Percentiles rank a stretch among this genome's conserved stretches.
Conservation (phyloP, 2,329 filamentous ascomycete genomes). For the Claviceps sp. region DNA sequence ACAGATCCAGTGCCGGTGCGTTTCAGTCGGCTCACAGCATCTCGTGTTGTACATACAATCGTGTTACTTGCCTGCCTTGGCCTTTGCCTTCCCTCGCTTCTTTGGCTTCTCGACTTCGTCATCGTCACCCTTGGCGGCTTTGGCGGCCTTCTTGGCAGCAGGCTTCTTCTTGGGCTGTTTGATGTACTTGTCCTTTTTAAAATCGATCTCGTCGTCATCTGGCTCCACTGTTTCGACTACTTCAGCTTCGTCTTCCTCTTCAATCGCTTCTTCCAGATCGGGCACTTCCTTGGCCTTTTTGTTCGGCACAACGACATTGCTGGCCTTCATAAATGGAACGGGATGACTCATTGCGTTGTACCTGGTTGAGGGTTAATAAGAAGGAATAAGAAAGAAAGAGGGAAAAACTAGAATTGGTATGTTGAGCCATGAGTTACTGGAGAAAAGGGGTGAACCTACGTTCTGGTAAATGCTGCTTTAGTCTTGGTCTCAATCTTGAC, state of each 20-base stretch:
- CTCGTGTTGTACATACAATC: background rate
- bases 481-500: slow-evolving; percentile 73
- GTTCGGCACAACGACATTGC: slow-evolving; percentile 59
- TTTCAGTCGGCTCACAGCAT: slow-evolving; percentile 1
- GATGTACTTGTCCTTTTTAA: slow-evolving; percentile 94
- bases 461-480: slow-evolving; percentile 79
- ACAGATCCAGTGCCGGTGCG: background rate
- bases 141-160: slow-evolving; percentile 28
- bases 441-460: slow-evolving; percentile 40
- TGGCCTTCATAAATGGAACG: slow-evolving; percentile 91
- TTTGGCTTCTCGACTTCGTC: slow-evolving; percentile 42
- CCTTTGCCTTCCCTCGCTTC: slow-evolving; percentile 27
- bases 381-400: background rate
- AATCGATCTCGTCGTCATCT: slow-evolving; percentile 63
- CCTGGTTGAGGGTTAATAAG: slow-evolving; percentile 26
- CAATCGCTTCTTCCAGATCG: slow-evolving; percentile 90
- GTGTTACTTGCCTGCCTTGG: slow-evolving; percentile 32
- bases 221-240: slow-evolving; percentile 42
- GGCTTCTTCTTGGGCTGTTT: slow-evolving; percentile 68
- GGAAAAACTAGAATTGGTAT: background rate
- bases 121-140: slow-evolving; percentile 36
- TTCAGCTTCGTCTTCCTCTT: slow-evolving; percentile 74
- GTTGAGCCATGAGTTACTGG: background rate
- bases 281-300: slow-evolving; percentile 63
- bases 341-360: slow-evolving; percentile 83